Conservation (phyloP, 306 rosid species). For the Abrus pulchellus region DNA sequence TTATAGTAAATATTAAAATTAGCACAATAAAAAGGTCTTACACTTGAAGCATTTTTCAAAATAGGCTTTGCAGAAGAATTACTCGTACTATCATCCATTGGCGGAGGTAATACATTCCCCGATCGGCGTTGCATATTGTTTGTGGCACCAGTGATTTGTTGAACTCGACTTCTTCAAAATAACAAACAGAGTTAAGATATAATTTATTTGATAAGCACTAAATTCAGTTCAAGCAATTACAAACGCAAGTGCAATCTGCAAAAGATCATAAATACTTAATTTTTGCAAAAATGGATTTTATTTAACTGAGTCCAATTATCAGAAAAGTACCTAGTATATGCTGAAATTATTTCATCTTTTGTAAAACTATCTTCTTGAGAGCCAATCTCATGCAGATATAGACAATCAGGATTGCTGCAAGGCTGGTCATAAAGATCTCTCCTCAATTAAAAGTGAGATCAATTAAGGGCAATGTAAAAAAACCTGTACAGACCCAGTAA, state of each 20-base stretch:
- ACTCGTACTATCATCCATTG: conserved; percentile 72
- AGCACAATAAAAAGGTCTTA: conserved; percentile 55
- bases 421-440: conserved; percentile 68
- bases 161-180: conserved; percentile 92
- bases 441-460: conserved; percentile 29
- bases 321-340: conserved; percentile 83
- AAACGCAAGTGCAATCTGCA: neutral
- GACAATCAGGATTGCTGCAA: conserved; percentile 97
- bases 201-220: conserved; percentile 45
- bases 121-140: conserved; percentile 78
- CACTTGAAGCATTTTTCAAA: conserved; percentile 68
- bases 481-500: conserved; percentile 25
- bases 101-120: conserved; percentile 86
- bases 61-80: conserved; percentile 70
- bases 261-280: neutral
- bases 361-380: conserved; percentile 97
- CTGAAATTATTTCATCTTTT: conserved; percentile 96
- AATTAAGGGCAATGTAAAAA: conserved; percentile 33
- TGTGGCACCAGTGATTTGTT: conserved; percentile 84
- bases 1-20: neutral
- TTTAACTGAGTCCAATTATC: neutral
- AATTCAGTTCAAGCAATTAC: conserved; percentile 34
- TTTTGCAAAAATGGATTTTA: conserved; percentile 3
- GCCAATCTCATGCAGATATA: conserved; percentile 97
- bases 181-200: conserved; percentile 50